These are phyloP conservation scores for Hypoxylon lienhwacheense DNA, from an alignment of 495 filamentous ascomycete genomes.

Conservation along the genomic window DNA sequence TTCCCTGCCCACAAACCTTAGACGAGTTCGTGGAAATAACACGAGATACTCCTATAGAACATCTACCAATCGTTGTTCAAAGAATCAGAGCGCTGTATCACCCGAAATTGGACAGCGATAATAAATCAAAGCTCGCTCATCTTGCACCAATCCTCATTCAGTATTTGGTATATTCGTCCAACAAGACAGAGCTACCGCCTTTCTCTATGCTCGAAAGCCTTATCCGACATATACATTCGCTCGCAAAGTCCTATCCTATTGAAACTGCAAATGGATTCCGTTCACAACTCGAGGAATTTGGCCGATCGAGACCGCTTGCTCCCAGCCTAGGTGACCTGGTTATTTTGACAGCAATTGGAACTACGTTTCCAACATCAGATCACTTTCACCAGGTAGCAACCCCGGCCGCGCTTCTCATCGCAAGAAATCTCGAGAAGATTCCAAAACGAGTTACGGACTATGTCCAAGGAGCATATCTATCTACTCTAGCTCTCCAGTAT, in stretches of 20 bases:
- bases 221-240: constrained; percentile 70
- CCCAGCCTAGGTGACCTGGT: constrained; percentile 75
- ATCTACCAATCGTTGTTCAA: constrained; percentile 79
- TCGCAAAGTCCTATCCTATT: constrained; percentile 79
- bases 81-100: constrained; percentile 87
- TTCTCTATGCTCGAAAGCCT: constrained; percentile 49
- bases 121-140: constrained; percentile 77
- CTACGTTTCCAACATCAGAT: constrained; percentile 91
- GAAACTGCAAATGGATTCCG: constrained; percentile 78
- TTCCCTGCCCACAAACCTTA: constrained; percentile 77
- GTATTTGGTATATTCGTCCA: constrained; percentile 71
- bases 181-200: constrained; percentile 36
- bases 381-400: constrained; percentile 94
- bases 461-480: constrained; percentile 73
- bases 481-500: constrained; percentile 76
- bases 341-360: constrained; percentile 76
- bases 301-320: constrained; percentile 58
- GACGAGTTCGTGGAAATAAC: constrained; percentile 69
- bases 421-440: constrained; percentile 77
- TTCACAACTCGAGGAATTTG: constrained; percentile 65
- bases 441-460: constrained; percentile 65
- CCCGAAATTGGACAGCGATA: constrained; percentile 77
- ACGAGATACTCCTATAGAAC: constrained; percentile 56
- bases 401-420: constrained; percentile 79
- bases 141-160: constrained; percentile 78